Evolutionary conservation across 345 rosid species (phyloP).

Genomic region (Gynandropsis gynandra): DNA sequence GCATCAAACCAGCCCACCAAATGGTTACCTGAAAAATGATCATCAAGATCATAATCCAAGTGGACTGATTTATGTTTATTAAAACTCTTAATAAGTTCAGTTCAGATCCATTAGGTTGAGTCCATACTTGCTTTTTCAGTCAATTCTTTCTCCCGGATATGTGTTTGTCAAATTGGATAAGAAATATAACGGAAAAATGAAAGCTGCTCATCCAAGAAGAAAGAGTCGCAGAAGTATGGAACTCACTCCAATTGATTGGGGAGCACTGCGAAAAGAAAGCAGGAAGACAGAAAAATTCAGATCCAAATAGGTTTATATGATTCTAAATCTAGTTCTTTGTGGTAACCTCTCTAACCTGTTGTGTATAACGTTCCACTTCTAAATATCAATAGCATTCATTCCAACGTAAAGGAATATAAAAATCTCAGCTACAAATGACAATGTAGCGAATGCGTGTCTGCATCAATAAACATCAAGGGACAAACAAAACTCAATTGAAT

Average conservation of each 20-base stretch:
- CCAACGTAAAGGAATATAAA: constrained; percentile 97
- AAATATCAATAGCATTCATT: constrained; percentile 93
- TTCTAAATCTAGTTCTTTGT: too few species aligned
- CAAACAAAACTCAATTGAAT: too few species aligned
- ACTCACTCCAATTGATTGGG: constrained; percentile 65
- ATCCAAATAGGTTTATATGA: too few species aligned
- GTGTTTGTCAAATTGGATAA: constrained; percentile 80
- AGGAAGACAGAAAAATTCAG: not conserved
- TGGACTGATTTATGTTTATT: not conserved
- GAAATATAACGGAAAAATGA: constrained; percentile 77
- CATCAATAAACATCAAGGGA: too few species aligned
- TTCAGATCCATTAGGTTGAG: constrained; percentile 4
- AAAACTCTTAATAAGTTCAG: too few species aligned
- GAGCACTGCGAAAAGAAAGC: constrained; percentile 49
- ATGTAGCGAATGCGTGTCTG: too few species aligned
- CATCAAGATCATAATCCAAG: too few species aligned
- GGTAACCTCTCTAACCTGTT: constrained; percentile 53
- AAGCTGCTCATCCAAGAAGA: constrained; percentile 82
- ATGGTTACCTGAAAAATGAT: constrained; percentile 54
- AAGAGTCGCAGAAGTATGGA: constrained; percentile 70
- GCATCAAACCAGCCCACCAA: constrained; percentile 99
- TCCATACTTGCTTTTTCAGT: constrained; percentile 61
- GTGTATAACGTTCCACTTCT: constrained; percentile 75
- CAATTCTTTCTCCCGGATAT: constrained; percentile 40
- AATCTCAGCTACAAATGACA: constrained; percentile 88